These are phyloP conservation scores for Combretum micranthum DNA, from an alignment of 345 rosid species.

Conservation along the genomic window DNA sequence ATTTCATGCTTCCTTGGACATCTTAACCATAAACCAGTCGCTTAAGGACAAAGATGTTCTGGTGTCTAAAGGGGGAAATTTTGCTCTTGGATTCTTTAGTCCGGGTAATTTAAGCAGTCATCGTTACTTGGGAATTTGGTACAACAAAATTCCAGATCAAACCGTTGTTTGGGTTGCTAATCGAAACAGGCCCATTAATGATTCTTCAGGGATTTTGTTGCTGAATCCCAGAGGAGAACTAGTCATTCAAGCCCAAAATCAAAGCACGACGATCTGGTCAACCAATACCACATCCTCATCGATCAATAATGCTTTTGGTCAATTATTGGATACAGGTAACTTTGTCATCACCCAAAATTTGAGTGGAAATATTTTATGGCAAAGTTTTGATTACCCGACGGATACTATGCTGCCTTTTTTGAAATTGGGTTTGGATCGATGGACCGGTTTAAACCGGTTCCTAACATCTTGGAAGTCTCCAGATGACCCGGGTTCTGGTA, in stretches of 20 bases:
- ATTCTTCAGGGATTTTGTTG: constrained; percentile 10
- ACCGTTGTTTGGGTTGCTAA: constrained; percentile 26
- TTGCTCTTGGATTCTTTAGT: constrained; percentile 25
- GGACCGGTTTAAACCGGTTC: constrained; percentile 8
- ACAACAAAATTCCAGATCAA: constrained; percentile 4
- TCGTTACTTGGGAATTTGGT: constrained; percentile 24
- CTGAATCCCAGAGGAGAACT: constrained; percentile 12
- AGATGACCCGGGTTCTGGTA: constrained; percentile 15
- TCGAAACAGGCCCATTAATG: constrained; percentile 11
- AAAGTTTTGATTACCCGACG: constrained; percentile 32
- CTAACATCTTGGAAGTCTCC: constrained; percentile 21
- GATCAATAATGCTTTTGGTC: background rate
- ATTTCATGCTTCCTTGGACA: background rate
- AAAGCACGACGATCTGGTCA: constrained; percentile 11
- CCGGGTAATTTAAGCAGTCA: constrained; percentile 6
- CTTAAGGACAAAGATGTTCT: constrained; percentile 10
- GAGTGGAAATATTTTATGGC: constrained; percentile 13
- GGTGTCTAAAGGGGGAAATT: constrained; percentile 5
- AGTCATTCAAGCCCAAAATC: background rate
- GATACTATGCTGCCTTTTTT: constrained; percentile 10
- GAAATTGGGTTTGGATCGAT: constrained; percentile 12
- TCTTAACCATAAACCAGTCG: constrained; percentile 1
- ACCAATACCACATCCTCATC: constrained; percentile 3
- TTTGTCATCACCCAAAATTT: constrained; percentile 5
- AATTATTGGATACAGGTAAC: constrained; percentile 26